Evolutionary conservation across 176 grass and related monocot species (phyloP), one percentile per base, ranked within the genome.

Genomic region (Triticum monococcum): DNA sequence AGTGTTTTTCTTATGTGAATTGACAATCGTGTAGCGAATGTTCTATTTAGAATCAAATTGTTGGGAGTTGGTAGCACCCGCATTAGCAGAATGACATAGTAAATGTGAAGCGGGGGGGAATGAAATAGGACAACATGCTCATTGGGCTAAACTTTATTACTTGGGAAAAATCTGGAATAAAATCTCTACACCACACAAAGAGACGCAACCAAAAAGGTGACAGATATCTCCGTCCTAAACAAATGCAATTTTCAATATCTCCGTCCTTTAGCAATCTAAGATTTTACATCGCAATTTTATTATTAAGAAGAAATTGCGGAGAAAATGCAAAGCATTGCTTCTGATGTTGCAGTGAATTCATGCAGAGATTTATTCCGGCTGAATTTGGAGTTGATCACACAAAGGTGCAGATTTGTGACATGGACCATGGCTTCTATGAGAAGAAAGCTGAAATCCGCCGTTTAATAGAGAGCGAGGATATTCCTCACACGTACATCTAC

Each of bases 301-400:
- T 50, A 48, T 8, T 30, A 46, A 46, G 12, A 16, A 20, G 1
- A 3, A 17, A 72, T 68, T 23, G 41, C 18, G 57, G 38, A 71
- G 14, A 81, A 59, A 36, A 68, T 18, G 68, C 41, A 23, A 67
- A 72, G 56, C 4, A 22, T 35, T 73, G 12, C 11, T 78, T 86
- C 62, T 86, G 35, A 67, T 17, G 68, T 75, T 66, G 12, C n/a
- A 57, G 28, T 71, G 20, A 33, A 40, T 85, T 89, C 13, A 9
- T 87, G 84, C 86, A 96, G 96, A 92, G 93, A 84, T 98, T 98
- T 87, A 86, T 98, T 67, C 96, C 96, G 1, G 92, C 93, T 23
- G 93, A 98, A 86, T 98, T 96, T 82, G 93, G 96, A 83, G 69
- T 79, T 64, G 96, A 96, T 81, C 93, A 94, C 11, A 89, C 94